A percentile compares a stretch with the other conserved stretches of the same genome.
phyloP scores from a whole-genome alignment of 345 rosid genomes.

The Citropsis articulata region DNA sequence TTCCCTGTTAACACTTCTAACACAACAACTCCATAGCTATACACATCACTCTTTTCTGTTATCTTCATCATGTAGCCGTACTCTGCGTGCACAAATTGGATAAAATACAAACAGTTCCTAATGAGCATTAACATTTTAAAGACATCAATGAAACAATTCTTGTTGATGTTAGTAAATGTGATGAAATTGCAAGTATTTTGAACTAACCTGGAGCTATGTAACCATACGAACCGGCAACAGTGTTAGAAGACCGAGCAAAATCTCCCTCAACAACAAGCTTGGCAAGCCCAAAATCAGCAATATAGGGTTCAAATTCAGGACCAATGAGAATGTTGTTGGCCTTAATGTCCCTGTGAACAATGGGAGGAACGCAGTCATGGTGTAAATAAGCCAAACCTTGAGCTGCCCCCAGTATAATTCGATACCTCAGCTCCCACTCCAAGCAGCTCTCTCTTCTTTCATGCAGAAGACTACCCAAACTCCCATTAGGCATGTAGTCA shows the following conservation, averaged over 20 bases:
- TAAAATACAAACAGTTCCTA: background rate
- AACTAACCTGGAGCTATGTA: slow-evolving; percentile 91
- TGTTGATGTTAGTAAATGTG: background rate
- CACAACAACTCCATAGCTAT: slow-evolving; percentile 89
- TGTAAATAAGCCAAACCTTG: slow-evolving; percentile 92
- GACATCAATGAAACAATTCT: background rate
- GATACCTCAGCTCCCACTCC: slow-evolving; percentile 77
- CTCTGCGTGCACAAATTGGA: slow-evolving; percentile 35
- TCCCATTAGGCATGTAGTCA: slow-evolving; percentile 86
- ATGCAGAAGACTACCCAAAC: slow-evolving; percentile 78
- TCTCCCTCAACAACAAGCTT: slow-evolving; percentile 78
- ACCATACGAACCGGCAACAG: slow-evolving; percentile 92
- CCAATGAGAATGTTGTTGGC: slow-evolving; percentile 93
- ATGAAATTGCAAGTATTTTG: background rate
- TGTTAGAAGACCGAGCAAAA: slow-evolving; percentile 76
- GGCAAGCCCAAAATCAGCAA: slow-evolving; percentile 90
- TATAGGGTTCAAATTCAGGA: slow-evolving; percentile 73
- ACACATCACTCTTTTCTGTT: slow-evolving; percentile 85
- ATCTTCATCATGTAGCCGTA: slow-evolving; percentile 89
- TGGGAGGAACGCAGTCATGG: slow-evolving; percentile 87
- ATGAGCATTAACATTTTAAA: background rate
- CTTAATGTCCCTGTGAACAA: slow-evolving; percentile 90
- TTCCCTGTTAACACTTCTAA: slow-evolving; percentile 80
- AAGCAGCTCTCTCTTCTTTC: slow-evolving; percentile 55
- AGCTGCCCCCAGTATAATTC: slow-evolving; percentile 73